Conservation (phyloP, 2,329 filamentous ascomycete genomes). For the Boeremia exigua region DNA sequence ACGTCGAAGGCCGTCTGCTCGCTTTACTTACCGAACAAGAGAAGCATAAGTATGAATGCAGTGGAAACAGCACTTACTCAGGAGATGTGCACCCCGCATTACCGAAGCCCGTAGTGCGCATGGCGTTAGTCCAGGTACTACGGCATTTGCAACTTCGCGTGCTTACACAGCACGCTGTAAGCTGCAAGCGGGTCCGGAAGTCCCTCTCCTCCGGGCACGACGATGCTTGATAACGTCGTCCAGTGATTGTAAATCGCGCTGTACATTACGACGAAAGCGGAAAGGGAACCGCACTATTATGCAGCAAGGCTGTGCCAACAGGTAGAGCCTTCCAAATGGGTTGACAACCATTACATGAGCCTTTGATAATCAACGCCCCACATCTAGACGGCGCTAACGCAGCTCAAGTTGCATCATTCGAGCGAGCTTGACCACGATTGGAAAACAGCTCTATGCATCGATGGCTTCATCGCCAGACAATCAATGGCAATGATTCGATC, state of each 20-base stretch:
- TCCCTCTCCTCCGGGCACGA: slow-evolving; percentile 5
- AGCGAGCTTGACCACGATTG: slow-evolving; percentile 13
- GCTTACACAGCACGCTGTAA: slow-evolving; percentile 27
- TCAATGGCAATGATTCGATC: not conserved
- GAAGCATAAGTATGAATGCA: too few relatives aligned
- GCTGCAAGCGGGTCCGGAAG: slow-evolving; percentile 8
- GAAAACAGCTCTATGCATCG: slow-evolving; percentile 10
- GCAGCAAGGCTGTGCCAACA: not conserved
- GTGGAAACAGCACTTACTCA: not conserved
- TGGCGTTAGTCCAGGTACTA: slow-evolving; percentile 19
- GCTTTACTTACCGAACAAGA: too few relatives aligned
- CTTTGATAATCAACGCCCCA: slow-evolving; percentile 18
- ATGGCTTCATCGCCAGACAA: slow-evolving; percentile 7
- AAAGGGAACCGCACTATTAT: slow-evolving; percentile 1
- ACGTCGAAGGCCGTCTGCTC: too few relatives aligned
- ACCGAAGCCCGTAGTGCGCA: slow-evolving; percentile 14
- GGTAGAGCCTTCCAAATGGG: not conserved
- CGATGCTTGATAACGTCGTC: slow-evolving; percentile 1
- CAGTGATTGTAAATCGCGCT: not conserved
- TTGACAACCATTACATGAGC: slow-evolving; percentile 23
- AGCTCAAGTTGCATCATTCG: not conserved
- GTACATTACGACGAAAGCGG: not conserved
- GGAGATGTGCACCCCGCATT: slow-evolving; percentile 19
- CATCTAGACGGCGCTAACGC: slow-evolving; percentile 14
- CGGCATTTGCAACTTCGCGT: not conserved